phyloP scores from a whole-genome alignment of 805 yeast genomes.

The Scheffersomyces lignosus region DNA sequence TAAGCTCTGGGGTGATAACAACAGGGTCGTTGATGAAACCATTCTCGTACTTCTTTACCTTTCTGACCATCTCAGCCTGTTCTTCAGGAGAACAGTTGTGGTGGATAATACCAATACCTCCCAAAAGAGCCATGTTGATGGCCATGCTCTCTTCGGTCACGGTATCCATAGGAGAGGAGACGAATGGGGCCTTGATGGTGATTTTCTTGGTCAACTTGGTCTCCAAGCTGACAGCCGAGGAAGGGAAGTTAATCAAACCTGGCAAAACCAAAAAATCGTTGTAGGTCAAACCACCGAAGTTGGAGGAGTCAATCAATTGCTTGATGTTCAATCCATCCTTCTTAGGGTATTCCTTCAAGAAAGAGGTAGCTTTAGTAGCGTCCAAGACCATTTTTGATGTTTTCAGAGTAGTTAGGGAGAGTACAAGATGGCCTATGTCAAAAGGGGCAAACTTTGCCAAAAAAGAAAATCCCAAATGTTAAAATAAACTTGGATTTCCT shows the following conservation, averaged over 20 bases:
- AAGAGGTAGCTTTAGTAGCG: constrained; percentile 62
- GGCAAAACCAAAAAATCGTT: constrained; percentile 95
- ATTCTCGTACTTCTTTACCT: constrained; percentile 95
- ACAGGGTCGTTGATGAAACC: constrained; percentile 96
- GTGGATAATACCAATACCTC: constrained; percentile 98
- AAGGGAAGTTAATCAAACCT: constrained; percentile 88
- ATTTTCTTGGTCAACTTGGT: constrained; percentile 89
- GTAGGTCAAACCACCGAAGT: constrained; percentile 95
- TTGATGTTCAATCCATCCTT: constrained; percentile 86
- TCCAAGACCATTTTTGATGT: constrained; percentile 34
- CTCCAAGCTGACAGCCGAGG: constrained; percentile 74
- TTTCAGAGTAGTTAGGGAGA: background rate
- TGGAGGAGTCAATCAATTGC: constrained; percentile 83
- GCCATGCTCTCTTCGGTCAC: constrained; percentile 98
- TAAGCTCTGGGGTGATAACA: constrained; percentile 70
- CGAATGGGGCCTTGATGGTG: constrained; percentile 88
- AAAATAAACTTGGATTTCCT: no score
- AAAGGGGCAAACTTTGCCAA: constrained; percentile 44
- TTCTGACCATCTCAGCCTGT: constrained; percentile 97
- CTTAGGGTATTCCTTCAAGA: constrained; percentile 60
- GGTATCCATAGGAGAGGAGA: constrained; percentile 99
- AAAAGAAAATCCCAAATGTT: constrained; percentile 26
- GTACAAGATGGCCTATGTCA: constrained; percentile 3
- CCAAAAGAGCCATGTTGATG: constrained; percentile 95
- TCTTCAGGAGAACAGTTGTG: constrained; percentile 96